Percentiles rank a stretch among this genome's conserved stretches.
Conservation (phyloP, 768 basidiomycete species). For the Boletellus emodensis region DNA sequence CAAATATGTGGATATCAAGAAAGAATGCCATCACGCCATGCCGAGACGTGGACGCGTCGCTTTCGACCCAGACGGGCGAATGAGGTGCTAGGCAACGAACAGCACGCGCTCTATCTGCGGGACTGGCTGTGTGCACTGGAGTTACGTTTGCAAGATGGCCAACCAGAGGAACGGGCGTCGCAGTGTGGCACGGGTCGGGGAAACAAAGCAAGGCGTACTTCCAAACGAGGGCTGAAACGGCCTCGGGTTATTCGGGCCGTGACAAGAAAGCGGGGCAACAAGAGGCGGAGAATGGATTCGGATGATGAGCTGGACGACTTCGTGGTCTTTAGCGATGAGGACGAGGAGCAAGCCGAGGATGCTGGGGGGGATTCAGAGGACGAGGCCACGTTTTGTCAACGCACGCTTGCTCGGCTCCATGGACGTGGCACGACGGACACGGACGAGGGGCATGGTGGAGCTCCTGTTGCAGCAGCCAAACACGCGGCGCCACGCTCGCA, state of each 20-base stretch:
- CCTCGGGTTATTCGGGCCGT: slow-evolving; percentile 57
- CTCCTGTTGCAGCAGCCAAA: slow-evolving; percentile 1
- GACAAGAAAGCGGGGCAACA: slow-evolving; percentile 43
- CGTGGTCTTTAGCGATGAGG: slow-evolving; percentile 45
- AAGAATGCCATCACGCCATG: slow-evolving; percentile 13
- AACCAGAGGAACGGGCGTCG: slow-evolving; percentile 2
- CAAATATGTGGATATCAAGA: slow-evolving; percentile 31
- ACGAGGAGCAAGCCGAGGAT: slow-evolving; percentile 30
- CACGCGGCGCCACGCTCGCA: slow-evolving; percentile 8
- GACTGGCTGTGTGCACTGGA: slow-evolving; percentile 77
- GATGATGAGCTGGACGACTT: slow-evolving; percentile 56
- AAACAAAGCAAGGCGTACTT: slow-evolving; percentile 21
- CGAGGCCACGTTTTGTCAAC: slow-evolving; percentile 28
- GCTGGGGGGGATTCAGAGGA: slow-evolving; percentile 38
- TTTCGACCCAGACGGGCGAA: slow-evolving; percentile 72
- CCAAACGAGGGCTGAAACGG: slow-evolving; percentile 41
- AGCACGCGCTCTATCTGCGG: slow-evolving; percentile 63
- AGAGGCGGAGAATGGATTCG: slow-evolving; percentile 50
- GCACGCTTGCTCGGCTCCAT: slow-evolving; percentile 20
- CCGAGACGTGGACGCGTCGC: slow-evolving; percentile 64
- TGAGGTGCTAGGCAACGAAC: slow-evolving; percentile 77
- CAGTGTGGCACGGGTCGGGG: slow-evolving; percentile 2
- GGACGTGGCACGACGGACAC: background rate
- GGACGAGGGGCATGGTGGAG: background rate
- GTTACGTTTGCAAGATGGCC: slow-evolving; percentile 38